Evolutionary conservation across 805 yeast genomes (phyloP), one percentile per base, ranked within the genome.

Genomic region (Saturnispora sekii): DNA sequence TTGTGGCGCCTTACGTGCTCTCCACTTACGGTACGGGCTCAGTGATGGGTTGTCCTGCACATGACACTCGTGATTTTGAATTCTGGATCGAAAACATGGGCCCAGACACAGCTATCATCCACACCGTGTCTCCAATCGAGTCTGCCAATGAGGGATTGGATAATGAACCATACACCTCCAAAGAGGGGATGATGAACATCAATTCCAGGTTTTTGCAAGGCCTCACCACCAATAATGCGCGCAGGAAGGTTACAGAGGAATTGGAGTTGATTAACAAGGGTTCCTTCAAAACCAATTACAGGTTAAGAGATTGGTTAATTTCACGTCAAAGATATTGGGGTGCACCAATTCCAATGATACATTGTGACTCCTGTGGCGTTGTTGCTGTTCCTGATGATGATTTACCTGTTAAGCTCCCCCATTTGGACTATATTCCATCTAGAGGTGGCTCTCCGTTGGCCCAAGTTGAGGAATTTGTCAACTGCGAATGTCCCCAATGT

Each of bases 271-370:
- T 53, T 8, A 17, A 46, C 21, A 42, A 41, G 40, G 96, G 90
- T 0, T 51, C 62, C 1, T 47, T 53, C 3, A 67, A 74, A 4
- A 69, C 72, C 0, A 79, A 79, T 51, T 81, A 71, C 55, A 74
- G 80, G 51, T 66, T 93, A 28, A 73, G 97, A 53, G 98, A 93
- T 59, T 93, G 98, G 98, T 72, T 93, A 26, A 83, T 93, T 39
- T 82, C 94, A 56, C 76, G 98, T 58, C 98, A 93, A 62, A 68
- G 98, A 48, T 90, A 84, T 62, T 93, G 98, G 98, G 98, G 98
- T 21, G 93, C 97, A 0, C 98, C 98, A 2, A 93, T 93, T 44
- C 98, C 98, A 5, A 87, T 93, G 15, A 72, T 93, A 26, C 93
- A 93, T 57, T 93, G 98, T 66, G 73, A 71, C 6, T 51, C 62